Evolutionary conservation across 345 rosid species (phyloP), one percentile per base, ranked within the genome.

Genomic region (Acer negundo): DNA sequence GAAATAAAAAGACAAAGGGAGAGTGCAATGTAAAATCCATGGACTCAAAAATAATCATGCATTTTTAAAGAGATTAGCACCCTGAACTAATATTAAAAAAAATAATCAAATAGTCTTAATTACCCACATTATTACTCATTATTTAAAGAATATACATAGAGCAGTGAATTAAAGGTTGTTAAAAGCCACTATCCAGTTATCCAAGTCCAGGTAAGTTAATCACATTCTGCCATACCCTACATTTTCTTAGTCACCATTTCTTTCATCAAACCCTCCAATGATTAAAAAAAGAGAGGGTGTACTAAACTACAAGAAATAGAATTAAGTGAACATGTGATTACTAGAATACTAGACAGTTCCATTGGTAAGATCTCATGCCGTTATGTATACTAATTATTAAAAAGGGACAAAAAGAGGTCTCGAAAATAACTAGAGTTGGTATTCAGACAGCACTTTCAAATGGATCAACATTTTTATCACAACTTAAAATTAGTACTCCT

Each of bases 391-490:
- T 19, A 58, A 59, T 59, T 59, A 59, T 20, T 20, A 10, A 59
- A 3, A 16, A 19, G 26, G 26, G 26, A 16, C n/a, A n/a, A 58
- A 59, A 42, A 20, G 10, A 35, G 70, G n/a, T 3, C 2, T 40
- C 16, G 9, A 23, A 40, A 67, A 40, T 42, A 67, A 20, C 24
- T 65, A 65, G 13, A 16, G 28, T 67, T 19, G 47, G 7, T 19
- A 40, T 40, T 67, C 19, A 23, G 53, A 67, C 13, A 42, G 23
- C 1, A 67, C 10, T 31, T 65, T 65, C 19, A 16, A 16, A 67
- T n/a, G 70, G 70, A 40, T 67, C 49, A n/a, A 67, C 23, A 67
- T 23, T 7, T 72, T 35, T 59, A 59, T 19, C 63, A 59, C 20
- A 59, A 59, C 13, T 19, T 2, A 7, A 22, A 59, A 19, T 20